Percentiles rank a stretch among this genome's conserved stretches.
phyloP scores from a whole-genome alignment of 2,329 filamentous ascomycete species.

The Aureobasidium zeae region DNA sequence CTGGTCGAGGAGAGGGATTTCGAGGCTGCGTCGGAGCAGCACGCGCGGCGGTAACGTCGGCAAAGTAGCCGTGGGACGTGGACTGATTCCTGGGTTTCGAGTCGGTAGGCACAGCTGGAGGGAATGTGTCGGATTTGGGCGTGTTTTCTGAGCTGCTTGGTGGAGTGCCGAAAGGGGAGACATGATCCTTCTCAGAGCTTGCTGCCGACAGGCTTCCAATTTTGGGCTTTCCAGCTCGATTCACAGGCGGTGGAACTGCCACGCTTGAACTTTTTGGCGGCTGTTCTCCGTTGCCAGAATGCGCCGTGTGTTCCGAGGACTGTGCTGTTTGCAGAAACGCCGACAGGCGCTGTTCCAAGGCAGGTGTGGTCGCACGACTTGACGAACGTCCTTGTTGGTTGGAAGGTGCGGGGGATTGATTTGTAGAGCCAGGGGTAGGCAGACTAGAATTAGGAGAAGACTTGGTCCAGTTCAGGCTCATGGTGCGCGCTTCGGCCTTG shows the following conservation, averaged over 20 bases:
- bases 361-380: constrained; percentile 35
- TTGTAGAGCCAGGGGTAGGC: constrained; percentile 21
- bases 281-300: not conserved
- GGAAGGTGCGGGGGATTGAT: constrained; percentile 20
- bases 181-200: constrained; percentile 2
- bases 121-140: constrained; percentile 21
- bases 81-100: constrained; percentile 8
- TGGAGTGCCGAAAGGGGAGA: constrained; percentile 78
- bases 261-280: constrained; percentile 18
- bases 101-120: not conserved
- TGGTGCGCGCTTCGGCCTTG: not conserved
- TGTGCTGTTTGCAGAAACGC: constrained; percentile 27
- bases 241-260: constrained; percentile 61
- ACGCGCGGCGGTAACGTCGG: not conserved
- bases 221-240: constrained; percentile 70
- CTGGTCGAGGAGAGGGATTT: constrained; percentile 7
- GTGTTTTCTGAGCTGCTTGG: constrained; percentile 60
- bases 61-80: constrained; percentile 14
- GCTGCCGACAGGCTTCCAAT: constrained; percentile 41
- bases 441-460: constrained; percentile 16
- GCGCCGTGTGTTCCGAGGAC: constrained; percentile 4
- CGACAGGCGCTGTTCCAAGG: constrained; percentile 31
- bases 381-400: constrained; percentile 29
- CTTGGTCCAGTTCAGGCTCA: constrained; percentile 12
- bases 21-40: not conserved